Base-by-base conservation (phyloP, 139 green algal genomes). In the Tetradesmus obliquus region DNA sequence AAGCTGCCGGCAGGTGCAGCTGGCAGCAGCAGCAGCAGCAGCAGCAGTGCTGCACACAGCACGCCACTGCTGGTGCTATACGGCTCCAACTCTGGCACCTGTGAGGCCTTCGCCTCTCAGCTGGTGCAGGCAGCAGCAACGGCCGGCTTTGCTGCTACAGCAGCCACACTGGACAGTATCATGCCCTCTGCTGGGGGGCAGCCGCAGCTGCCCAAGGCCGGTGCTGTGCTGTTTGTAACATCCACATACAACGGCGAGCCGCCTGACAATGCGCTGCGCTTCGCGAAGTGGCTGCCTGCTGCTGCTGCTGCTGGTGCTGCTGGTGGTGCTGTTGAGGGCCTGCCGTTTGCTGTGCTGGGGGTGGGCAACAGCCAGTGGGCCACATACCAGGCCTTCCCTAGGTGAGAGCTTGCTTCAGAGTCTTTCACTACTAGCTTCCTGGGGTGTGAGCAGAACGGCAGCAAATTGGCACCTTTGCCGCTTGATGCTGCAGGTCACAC, bases 301-400 rank as follows among this genome's bases (percentile, higher is more conserved):
- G 45, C 87, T 51, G 74, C 0, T 80, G 53, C 10, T 20, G 54
- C 19, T 76, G 66, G 8, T 76, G 66, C 66, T 76, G 66, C 69
- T 3, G 90, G 90, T 80, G 53, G 2, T 20, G 54, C 19, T 76
- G 66, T 19, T 24, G 66, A 17, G n/a, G 66, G 66, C 13, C 66
- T 82, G 45, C 45, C 66, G 2, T 93, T 69, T 66, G 55, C 76
- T 53, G 90, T 93, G 57, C 60, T 90, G 57, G 90, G 84, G 2
- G 84, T 93, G 9, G 90, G 90, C 24, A 93, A 93, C 90, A 93
- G 76, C 60, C 84, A 93, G 10, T 93, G 90, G 90, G 90, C 62
- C 3, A 93, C 90, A 32, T 93, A 88, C 76, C 90, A 91, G 51
- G 86, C 86, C 45, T 90, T 90, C 45, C 86, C 86, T 1, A 90